These are phyloP conservation scores for Yamadazyma nakazawae DNA, from an alignment of 805 yeast genomes.

Conservation along the genomic window DNA sequence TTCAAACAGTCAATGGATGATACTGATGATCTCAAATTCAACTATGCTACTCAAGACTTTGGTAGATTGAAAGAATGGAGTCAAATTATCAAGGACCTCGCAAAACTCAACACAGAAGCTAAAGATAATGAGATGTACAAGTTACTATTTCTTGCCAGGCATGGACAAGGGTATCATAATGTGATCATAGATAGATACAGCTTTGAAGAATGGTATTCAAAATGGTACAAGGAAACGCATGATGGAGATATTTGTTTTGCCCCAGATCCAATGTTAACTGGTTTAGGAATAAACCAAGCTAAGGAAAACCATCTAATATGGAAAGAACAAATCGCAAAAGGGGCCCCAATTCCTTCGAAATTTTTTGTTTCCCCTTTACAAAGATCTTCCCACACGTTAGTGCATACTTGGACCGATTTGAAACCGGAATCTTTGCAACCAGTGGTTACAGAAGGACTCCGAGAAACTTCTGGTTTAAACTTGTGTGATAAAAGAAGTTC, in stretches of 20 bases:
- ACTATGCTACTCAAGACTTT: constrained; percentile 39
- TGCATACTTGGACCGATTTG: constrained; percentile 48
- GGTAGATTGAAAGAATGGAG: constrained; percentile 46
- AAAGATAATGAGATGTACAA: constrained; percentile 41
- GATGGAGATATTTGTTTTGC: constrained; percentile 57
- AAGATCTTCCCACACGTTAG: constrained; percentile 56
- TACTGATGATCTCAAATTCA: constrained; percentile 48
- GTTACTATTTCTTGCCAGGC: constrained; percentile 55
- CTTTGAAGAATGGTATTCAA: constrained; percentile 50
- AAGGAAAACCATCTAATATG: constrained; percentile 43
- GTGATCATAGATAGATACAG: constrained; percentile 55
- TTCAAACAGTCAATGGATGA: constrained; percentile 45
- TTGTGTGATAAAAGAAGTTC: constrained; percentile 57
- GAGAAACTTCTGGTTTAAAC: constrained; percentile 62
- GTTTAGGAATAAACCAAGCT: constrained; percentile 55
- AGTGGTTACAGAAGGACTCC: constrained; percentile 39
- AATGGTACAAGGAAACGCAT: constrained; percentile 51
- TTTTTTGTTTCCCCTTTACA: constrained; percentile 64
- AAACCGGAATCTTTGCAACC: constrained; percentile 24
- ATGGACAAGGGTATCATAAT: constrained; percentile 71
- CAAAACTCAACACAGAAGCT: constrained; percentile 33
- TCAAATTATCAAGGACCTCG: constrained; percentile 28
- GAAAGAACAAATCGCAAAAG: constrained; percentile 39
- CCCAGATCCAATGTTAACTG: constrained; percentile 60
- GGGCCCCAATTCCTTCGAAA: constrained; percentile 54